phyloP scores from a whole-genome alignment of 2,329 filamentous ascomycete genomes.

The Dactylellina parvicollis region DNA sequence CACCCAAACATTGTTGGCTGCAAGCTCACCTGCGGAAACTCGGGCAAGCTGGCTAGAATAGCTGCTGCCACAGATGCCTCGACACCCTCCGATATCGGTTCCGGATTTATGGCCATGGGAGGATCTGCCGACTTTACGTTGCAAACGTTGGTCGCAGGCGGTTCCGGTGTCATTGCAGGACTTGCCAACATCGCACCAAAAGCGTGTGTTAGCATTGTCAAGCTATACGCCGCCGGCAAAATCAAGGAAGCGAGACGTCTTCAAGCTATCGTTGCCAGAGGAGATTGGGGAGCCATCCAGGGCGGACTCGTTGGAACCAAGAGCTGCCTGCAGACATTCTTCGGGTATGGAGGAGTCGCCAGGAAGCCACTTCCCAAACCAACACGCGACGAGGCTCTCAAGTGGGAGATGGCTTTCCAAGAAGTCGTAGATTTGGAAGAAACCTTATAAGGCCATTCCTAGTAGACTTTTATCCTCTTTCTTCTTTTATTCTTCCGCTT shows the following conservation, averaged over 20 bases:
- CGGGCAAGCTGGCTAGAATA: slow-evolving; percentile 85
- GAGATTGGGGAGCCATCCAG: slow-evolving; percentile 85
- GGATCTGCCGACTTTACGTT: slow-evolving; percentile 88
- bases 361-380: slow-evolving; percentile 76
- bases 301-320: slow-evolving; percentile 87
- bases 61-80: slow-evolving; percentile 76
- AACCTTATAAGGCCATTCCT: slow-evolving; percentile 38
- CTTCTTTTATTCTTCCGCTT: slow-evolving; percentile 11
- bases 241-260: slow-evolving; percentile 77
- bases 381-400: slow-evolving; percentile 67
- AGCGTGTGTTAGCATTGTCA: slow-evolving; percentile 80
- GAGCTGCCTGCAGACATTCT: slow-evolving; percentile 80
- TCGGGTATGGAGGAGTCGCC: slow-evolving; percentile 81
- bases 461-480: background rate
- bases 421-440: slow-evolving; percentile 50
- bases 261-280: slow-evolving; percentile 79
- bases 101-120: slow-evolving; percentile 84
- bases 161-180: slow-evolving; percentile 84
- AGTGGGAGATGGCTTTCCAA: slow-evolving; percentile 54
- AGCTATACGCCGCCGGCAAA: slow-evolving; percentile 77
- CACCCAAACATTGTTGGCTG: slow-evolving; percentile 87
- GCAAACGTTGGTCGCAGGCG: slow-evolving; percentile 80
- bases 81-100: slow-evolving; percentile 70
- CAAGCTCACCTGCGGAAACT: slow-evolving; percentile 92
- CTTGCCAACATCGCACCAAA: slow-evolving; percentile 87